Percentiles rank a stretch among this genome's conserved stretches.
phyloP scores from a whole-genome alignment of 2,329 filamentous ascomycete genomes.

The Aspergillus tanneri region DNA sequence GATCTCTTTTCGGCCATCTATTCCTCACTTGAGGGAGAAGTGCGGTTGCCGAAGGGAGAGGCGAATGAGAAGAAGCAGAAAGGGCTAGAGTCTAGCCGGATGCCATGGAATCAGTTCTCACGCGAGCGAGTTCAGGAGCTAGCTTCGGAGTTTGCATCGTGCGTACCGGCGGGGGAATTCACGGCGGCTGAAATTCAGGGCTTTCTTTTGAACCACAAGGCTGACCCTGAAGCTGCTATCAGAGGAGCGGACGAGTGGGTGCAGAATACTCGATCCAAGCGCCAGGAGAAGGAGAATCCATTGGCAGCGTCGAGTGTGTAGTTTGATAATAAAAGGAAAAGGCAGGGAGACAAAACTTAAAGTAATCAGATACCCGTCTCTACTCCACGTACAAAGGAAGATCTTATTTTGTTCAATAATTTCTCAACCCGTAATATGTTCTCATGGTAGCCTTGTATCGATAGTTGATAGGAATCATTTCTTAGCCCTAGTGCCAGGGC shows the following conservation, averaged over 20 bases:
- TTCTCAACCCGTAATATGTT: background rate
- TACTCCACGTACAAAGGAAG: background rate
- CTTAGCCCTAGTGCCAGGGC: too few relatives aligned
- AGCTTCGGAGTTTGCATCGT: constrained; percentile 32
- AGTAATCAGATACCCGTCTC: constrained; percentile 8
- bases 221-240: constrained; percentile 33
- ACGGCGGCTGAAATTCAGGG: constrained; percentile 45
- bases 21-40: constrained; percentile 31
- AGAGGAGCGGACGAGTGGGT: constrained; percentile 33
- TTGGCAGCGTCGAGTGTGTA: background rate
- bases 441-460: too few relatives aligned
- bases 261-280: constrained; percentile 25
- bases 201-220: constrained; percentile 40
- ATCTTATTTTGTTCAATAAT: background rate
- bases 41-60: constrained; percentile 11
- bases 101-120: constrained; percentile 13
- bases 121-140: constrained; percentile 23
- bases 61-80: background rate
- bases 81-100: background rate
- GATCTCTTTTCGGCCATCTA: constrained; percentile 45
- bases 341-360: constrained; percentile 1
- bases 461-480: too few relatives aligned
- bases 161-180: constrained; percentile 35
- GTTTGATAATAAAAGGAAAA: background rate
- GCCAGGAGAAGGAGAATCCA: constrained; percentile 10